Conservation (phyloP, 331 rosid species). For the Ulmus americana region DNA sequence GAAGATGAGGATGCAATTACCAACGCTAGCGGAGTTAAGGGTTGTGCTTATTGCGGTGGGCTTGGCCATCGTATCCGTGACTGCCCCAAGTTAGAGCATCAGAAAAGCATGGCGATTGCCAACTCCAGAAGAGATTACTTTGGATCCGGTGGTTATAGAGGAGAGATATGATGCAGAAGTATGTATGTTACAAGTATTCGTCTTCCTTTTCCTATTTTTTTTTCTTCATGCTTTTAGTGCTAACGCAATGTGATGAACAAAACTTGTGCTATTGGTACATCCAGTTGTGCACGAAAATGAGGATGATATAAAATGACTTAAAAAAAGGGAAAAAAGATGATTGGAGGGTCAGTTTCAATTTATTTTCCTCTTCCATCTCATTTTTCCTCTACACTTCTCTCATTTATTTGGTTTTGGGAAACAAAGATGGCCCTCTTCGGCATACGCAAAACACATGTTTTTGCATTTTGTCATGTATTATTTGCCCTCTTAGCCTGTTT, state of each 20-base stretch:
- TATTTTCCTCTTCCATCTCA: not conserved
- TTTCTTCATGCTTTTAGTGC: no score
- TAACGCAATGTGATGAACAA: not conserved
- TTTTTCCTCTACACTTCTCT: not conserved
- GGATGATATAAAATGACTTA: not conserved
- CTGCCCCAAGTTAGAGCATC: conserved; percentile 85
- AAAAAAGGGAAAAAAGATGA: not conserved
- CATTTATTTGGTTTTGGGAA: not conserved
- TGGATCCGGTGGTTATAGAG: conserved; percentile 86
- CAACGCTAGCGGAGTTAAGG: conserved; percentile 68
- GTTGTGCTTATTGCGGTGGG: conserved; percentile 87
- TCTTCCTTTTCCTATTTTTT: not conserved
- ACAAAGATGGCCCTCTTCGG: conserved; percentile 14
- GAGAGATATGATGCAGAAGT: conserved; percentile 47
- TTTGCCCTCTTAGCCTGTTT: conserved; percentile 31
- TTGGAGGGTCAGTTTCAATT: not conserved
- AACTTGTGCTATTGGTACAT: not conserved
- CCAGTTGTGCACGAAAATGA: not conserved
- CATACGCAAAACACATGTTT: conserved; percentile 20
- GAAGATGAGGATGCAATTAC: conserved; percentile 66
- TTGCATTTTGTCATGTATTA: conserved; percentile 25
- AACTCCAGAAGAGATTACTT: conserved; percentile 68
- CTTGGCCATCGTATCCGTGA: conserved; percentile 82
- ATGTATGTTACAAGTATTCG: not conserved
- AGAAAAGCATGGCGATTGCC: conserved; percentile 68